Evolutionary conservation across 2,329 filamentous ascomycete genomes (phyloP).

Genomic region (Xylogone sp.): DNA sequence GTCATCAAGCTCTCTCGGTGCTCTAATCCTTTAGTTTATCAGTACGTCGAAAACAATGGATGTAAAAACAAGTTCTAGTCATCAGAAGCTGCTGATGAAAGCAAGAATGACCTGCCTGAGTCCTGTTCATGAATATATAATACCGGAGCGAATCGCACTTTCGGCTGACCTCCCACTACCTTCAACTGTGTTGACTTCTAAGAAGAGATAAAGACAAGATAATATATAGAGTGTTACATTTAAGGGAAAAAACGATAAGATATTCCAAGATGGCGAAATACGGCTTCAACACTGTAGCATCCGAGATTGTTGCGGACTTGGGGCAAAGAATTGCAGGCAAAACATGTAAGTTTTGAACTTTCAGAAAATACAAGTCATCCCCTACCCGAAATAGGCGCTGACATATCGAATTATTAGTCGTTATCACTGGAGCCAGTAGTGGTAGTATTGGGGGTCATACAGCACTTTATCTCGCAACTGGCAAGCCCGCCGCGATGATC

Average conservation of each 20-base stretch:
- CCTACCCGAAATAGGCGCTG: neutral
- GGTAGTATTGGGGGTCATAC: conserved; percentile 14
- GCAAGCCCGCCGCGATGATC: conserved; percentile 12
- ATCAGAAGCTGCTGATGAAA: too few relatives aligned
- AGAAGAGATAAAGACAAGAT: too few relatives aligned
- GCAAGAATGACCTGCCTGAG: too few relatives aligned
- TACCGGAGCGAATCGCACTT: too few relatives aligned
- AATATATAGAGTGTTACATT: neutral
- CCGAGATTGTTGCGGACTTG: conserved; percentile 11
- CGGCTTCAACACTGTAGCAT: conserved; percentile 4
- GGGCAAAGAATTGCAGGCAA: conserved; percentile 6
- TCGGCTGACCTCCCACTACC: too few relatives aligned
- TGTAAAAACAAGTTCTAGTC: too few relatives aligned
- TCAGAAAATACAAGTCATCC: too few relatives aligned
- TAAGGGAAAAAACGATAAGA: neutral
- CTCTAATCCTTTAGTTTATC: too few relatives aligned
- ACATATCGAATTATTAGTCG: conserved; percentile 2
- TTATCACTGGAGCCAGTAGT: conserved; percentile 15
- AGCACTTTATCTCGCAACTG: conserved; percentile 18
- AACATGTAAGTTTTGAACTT: conserved; percentile 6
- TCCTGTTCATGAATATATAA: too few relatives aligned
- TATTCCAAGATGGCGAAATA: neutral
- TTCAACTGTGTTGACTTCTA: too few relatives aligned
- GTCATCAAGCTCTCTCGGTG: too few relatives aligned
- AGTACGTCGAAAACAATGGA: too few relatives aligned